Evolutionary conservation across 257 asterid species (phyloP).

Genomic region (Solanum sejunctum): DNA sequence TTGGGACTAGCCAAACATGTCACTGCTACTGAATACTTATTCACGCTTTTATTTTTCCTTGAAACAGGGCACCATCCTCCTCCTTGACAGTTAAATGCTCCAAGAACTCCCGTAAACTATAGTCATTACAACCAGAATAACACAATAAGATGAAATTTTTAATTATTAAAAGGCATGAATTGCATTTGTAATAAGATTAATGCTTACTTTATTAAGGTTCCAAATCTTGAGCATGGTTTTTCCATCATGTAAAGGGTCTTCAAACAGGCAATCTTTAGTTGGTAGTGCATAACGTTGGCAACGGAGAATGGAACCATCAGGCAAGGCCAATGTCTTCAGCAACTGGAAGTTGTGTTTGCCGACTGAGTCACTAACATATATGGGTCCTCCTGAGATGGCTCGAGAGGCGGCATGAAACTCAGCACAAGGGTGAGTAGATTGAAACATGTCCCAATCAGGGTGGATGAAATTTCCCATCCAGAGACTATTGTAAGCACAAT

Average conservation of each 20-base stretch:
- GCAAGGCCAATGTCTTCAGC: slow-evolving; percentile 44
- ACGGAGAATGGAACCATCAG: slow-evolving; percentile 56
- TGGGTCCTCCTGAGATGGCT: slow-evolving; percentile 30
- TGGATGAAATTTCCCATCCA: slow-evolving; percentile 28
- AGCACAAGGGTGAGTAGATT: slow-evolving; percentile 24
- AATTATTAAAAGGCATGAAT: neutral
- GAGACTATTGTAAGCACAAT: slow-evolving; percentile 26
- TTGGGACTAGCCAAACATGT: slow-evolving; percentile 5
- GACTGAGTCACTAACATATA: slow-evolving; percentile 37
- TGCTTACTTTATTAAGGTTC: slow-evolving; percentile 46
- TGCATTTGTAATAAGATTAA: neutral
- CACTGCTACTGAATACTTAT: slow-evolving; percentile 1
- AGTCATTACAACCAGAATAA: neutral
- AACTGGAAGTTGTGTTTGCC: slow-evolving; percentile 46
- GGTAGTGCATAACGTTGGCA: slow-evolving; percentile 54
- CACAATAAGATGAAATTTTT: neutral
- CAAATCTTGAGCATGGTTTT: slow-evolving; percentile 64
- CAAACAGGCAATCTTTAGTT: slow-evolving; percentile 47
- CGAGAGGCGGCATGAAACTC: slow-evolving; percentile 28
- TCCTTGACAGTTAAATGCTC: slow-evolving; percentile 77
- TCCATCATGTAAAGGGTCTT: slow-evolving; percentile 55
- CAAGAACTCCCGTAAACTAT: slow-evolving; percentile 41
- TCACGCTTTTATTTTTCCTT: slow-evolving; percentile 27
- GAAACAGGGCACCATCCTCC: slow-evolving; percentile 42
- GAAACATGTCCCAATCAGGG: slow-evolving; percentile 38